These are phyloP conservation scores for Wallemia hederae DNA, from an alignment of 1,284 basidiomycete genomes.

Conservation along the genomic window DNA sequence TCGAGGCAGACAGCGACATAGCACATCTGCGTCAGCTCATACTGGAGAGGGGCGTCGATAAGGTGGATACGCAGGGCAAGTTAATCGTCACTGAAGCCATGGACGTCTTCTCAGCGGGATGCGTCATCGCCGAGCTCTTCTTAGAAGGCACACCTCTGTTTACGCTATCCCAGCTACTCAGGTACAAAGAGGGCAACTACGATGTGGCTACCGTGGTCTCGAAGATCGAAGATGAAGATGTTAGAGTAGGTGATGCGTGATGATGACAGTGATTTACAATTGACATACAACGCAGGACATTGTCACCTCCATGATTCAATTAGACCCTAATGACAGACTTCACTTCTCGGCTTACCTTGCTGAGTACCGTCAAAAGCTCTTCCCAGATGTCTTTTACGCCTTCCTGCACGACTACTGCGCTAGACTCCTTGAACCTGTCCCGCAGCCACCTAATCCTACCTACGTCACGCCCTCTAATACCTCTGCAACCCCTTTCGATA, in stretches of 20 bases:
- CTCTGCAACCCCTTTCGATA: conserved; percentile 10
- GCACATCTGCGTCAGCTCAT: conserved; percentile 7
- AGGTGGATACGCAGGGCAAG: conserved; percentile 26
- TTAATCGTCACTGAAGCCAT: conserved; percentile 58
- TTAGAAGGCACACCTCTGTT: conserved; percentile 81
- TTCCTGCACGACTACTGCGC: conserved; percentile 72
- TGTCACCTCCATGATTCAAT: conserved; percentile 64
- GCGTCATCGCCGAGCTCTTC: conserved; percentile 87
- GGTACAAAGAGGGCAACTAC: conserved; percentile 63
- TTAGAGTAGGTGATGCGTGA: conserved; percentile 30
- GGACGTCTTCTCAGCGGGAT: conserved; percentile 91
- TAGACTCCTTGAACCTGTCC: conserved; percentile 36
- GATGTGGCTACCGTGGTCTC: conserved; percentile 43
- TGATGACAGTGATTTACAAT: conserved; percentile 1
- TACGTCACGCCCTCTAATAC: conserved; percentile 11
- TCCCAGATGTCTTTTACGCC: conserved; percentile 77
- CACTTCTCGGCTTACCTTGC: conserved; percentile 59
- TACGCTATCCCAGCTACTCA: conserved; percentile 80
- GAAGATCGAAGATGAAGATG: conserved; percentile 46
- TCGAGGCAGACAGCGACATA: conserved; percentile 41
- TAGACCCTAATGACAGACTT: conserved; percentile 45
- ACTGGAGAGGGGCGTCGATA: conserved; percentile 17
- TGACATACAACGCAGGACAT: conserved; percentile 29
- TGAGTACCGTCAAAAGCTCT: conserved; percentile 35
- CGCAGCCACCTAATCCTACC: conserved; percentile 15